phyloP scores from a whole-genome alignment of 768 basidiomycete genomes.

The Coprinopsis cinerea region DNA sequence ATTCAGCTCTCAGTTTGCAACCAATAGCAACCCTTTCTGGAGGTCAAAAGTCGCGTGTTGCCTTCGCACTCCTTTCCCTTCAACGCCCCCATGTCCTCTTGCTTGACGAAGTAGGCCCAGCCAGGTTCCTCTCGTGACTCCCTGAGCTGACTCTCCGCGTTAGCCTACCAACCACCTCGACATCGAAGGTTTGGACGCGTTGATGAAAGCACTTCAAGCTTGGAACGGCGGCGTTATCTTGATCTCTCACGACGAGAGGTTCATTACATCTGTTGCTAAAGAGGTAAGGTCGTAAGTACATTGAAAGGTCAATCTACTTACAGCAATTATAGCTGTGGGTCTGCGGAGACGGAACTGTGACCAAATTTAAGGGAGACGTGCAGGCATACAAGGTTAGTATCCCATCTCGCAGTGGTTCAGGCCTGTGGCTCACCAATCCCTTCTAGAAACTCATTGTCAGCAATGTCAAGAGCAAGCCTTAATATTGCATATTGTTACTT shows the following conservation, averaged over 20 bases:
- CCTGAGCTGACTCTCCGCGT: not conserved
- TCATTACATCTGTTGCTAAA: conserved; percentile 84
- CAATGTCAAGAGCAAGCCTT: conserved; percentile 60
- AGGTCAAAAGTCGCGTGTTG: conserved; percentile 94
- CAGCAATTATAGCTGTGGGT: conserved; percentile 71
- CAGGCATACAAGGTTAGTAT: conserved; percentile 77
- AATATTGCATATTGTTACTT: not conserved
- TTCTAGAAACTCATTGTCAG: conserved; percentile 67
- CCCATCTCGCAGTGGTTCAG: conserved; percentile 1
- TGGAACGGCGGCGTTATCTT: conserved; percentile 93
- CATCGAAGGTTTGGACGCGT: conserved; percentile 95
- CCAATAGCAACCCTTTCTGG: conserved; percentile 88
- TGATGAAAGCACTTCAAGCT: conserved; percentile 72
- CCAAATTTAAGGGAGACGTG: conserved; percentile 86
- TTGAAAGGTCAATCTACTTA: not conserved
- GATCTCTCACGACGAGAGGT: conserved; percentile 93
- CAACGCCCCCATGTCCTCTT: conserved; percentile 88
- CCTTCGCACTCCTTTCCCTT: conserved; percentile 82
- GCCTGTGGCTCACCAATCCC: not conserved
- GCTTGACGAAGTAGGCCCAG: conserved; percentile 77
- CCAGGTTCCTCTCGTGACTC: not conserved
- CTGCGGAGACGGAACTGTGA: conserved; percentile 76
- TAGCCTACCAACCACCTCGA: conserved; percentile 94
- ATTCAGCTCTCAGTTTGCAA: conserved; percentile 51
- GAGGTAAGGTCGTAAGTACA: conserved; percentile 45